Percentiles rank a stretch among this genome's conserved stretches.
These are phyloP conservation scores for Colletotrichum sp. DNA, from an alignment of 2,329 filamentous ascomycete species.

Conservation along the genomic window DNA sequence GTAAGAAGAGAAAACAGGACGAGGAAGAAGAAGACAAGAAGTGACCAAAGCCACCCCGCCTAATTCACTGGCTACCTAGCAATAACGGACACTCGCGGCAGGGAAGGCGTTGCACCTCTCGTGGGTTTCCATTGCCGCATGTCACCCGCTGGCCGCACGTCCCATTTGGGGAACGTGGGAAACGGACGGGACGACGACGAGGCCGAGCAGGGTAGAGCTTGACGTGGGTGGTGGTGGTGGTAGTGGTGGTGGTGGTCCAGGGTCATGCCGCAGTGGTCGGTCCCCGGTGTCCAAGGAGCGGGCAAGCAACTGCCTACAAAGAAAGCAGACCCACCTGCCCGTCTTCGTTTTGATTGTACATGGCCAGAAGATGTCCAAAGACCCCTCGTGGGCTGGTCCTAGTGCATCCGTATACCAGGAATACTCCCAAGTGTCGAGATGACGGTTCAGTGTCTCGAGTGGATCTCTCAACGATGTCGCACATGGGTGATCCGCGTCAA, in stretches of 20 bases:
- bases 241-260: background rate
- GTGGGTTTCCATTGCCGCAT: constrained; percentile 11
- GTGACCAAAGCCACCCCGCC: constrained; percentile 1
- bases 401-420: background rate
- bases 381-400: constrained; percentile 5
- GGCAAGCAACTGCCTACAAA: background rate
- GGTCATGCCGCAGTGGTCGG: background rate
- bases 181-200: background rate
- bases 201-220: constrained; percentile 2
- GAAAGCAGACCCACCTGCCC: background rate
- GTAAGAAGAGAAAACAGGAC: background rate
- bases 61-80: background rate
- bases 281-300: background rate
- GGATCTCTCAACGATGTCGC: constrained; percentile 21
- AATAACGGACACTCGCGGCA: constrained; percentile 1
- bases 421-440: constrained; percentile 10
- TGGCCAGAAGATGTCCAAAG: background rate
- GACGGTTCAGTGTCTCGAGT: background rate
- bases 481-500: constrained; percentile 18
- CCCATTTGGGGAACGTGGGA: constrained; percentile 6
- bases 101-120: constrained; percentile 9
- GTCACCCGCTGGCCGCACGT: constrained; percentile 3
- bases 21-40: background rate
- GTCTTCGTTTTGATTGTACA: background rate
- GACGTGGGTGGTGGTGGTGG: background rate